Conservation (phyloP, 2,329 filamentous ascomycete genomes). For the Alternaria incomplexa region DNA sequence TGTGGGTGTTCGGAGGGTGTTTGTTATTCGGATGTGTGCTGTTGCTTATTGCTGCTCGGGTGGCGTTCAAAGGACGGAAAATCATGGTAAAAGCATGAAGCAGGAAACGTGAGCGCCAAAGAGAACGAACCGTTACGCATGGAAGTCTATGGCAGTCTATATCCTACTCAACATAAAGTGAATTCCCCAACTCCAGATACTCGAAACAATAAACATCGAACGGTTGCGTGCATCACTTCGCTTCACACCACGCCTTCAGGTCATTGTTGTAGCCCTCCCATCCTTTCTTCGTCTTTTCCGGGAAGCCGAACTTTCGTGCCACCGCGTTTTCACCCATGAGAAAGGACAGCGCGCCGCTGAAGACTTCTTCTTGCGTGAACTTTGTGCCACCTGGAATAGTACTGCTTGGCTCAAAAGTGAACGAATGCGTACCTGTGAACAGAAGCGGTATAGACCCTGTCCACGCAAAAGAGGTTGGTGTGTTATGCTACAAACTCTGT, state of each 20-base stretch:
- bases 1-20: slow-evolving; percentile 54
- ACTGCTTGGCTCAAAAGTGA: slow-evolving; percentile 18
- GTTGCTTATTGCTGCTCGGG: slow-evolving; percentile 28
- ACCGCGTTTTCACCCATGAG: slow-evolving; percentile 17
- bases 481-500: slow-evolving; percentile 13
- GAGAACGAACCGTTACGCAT: neutral
- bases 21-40: slow-evolving; percentile 32
- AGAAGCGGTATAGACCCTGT: slow-evolving; percentile 15
- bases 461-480: slow-evolving; percentile 16
- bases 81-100: slow-evolving; percentile 33
- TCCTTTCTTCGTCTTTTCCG: slow-evolving; percentile 14
- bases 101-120: neutral
- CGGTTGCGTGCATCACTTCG: neutral
- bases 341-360: slow-evolving; percentile 21
- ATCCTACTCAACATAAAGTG: neutral
- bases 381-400: slow-evolving; percentile 16
- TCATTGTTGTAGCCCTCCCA: slow-evolving; percentile 22
- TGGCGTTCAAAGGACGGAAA: slow-evolving; percentile 32
- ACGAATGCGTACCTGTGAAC: slow-evolving; percentile 26
- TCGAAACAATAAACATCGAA: neutral
- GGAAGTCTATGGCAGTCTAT: neutral
- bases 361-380: slow-evolving; percentile 27
- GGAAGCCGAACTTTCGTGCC: slow-evolving; percentile 12
- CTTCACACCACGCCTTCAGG: slow-evolving; percentile 21
- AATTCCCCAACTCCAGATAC: neutral